A percentile compares a stretch with the other conserved stretches of the same genome.
These are phyloP conservation scores for Carallia pectinifolia DNA, from an alignment of 345 rosid species.

Conservation along the genomic window DNA sequence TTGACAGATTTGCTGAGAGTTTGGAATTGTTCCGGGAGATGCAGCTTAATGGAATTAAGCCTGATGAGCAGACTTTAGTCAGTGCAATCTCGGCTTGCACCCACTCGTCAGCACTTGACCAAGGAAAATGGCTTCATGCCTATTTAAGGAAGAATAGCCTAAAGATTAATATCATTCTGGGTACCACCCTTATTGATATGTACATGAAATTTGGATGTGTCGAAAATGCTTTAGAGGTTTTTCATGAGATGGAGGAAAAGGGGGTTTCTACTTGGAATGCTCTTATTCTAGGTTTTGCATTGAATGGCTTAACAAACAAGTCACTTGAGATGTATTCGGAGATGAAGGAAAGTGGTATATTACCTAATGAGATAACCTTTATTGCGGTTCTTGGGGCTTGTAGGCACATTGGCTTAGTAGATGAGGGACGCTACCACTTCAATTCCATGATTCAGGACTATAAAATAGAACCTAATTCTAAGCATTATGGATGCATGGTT, in stretches of 20 bases:
- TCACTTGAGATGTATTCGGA: conserved; percentile 43
- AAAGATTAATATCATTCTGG: conserved; percentile 44
- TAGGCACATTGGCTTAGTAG: conserved; percentile 59
- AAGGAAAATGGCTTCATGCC: conserved; percentile 56
- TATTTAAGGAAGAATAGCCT: conserved; percentile 44
- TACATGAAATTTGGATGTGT: conserved; percentile 58
- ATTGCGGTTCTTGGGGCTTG: conserved; percentile 60
- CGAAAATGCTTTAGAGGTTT: conserved; percentile 50
- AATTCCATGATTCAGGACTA: conserved; percentile 47
- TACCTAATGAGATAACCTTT: conserved; percentile 53
- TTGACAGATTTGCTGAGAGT: conserved; percentile 38
- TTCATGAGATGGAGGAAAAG: conserved; percentile 38
- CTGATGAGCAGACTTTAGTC: conserved; percentile 50
- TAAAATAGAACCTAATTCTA: conserved; percentile 47
- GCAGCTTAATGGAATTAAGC: conserved; percentile 40
- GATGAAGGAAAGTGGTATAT: conserved; percentile 43
- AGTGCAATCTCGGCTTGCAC: conserved; percentile 58
- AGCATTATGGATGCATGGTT: conserved; percentile 79
- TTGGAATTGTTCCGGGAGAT: conserved; percentile 45
- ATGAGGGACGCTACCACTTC: conserved; percentile 46
- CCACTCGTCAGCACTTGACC: conserved; percentile 48
- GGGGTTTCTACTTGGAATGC: conserved; percentile 65
- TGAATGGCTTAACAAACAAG: conserved; percentile 46
- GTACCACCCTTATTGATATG: conserved; percentile 57
- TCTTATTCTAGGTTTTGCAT: conserved; percentile 50